Evolutionary conservation across 495 filamentous ascomycete species (phyloP).

Genomic region (Aspergillus saccharolyticus): DNA sequence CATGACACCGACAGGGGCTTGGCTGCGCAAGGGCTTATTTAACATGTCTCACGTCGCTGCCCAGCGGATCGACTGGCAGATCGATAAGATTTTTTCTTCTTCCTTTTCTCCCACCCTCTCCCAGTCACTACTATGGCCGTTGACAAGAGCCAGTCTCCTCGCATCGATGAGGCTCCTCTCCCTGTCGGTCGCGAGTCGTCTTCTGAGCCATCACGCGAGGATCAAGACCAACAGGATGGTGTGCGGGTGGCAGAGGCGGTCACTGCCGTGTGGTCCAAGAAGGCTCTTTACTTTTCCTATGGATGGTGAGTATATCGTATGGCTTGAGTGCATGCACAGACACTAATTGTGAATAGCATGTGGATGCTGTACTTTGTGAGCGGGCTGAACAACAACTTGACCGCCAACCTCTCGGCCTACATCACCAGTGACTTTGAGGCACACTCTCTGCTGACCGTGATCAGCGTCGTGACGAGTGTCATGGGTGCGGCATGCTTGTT

Average conservation of each 20-base stretch:
- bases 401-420: conserved; percentile 8
- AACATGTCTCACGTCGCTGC: neutral
- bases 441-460: conserved; percentile 31
- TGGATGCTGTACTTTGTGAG: conserved; percentile 28
- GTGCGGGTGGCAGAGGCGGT: conserved; percentile 26
- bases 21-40: neutral
- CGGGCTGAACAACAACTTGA: conserved; percentile 15
- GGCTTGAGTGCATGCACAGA: neutral
- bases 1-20: neutral
- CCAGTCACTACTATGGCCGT: neutral
- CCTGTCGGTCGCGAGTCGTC: neutral
- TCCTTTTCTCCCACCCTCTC: neutral
- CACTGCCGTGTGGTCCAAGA: conserved; percentile 21
- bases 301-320: conserved; percentile 13
- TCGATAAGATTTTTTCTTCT: neutral
- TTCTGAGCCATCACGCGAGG: neutral
- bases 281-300: conserved; percentile 20
- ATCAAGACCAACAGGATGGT: conserved; percentile 21
- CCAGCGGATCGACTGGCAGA: neutral
- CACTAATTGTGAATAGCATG: conserved; percentile 13
- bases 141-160: neutral
- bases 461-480: conserved; percentile 31
- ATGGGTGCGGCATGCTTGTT: conserved; percentile 58
- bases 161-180: neutral
- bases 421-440: conserved; percentile 12